Evolutionary conservation across 2,329 filamentous ascomycete genomes (phyloP), one percentile per base, ranked within the genome.

Genomic region (Blumeria graminis): DNA sequence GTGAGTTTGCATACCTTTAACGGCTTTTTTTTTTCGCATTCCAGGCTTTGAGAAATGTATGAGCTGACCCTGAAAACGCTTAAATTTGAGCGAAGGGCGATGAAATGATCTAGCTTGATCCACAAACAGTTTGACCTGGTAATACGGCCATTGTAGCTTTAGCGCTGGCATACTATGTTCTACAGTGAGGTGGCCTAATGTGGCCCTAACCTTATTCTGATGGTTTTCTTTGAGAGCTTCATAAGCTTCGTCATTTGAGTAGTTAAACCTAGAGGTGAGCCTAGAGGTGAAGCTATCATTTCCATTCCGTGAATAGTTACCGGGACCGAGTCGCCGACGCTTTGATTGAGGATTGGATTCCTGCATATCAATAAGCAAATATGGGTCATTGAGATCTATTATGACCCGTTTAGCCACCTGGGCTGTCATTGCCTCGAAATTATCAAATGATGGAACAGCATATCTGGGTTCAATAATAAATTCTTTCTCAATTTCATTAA

Each of bases 191-290:
- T 89, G 90, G 50, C 88, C 87, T 59, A 98, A 78, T 1, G 87
- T 94, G 55, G 88, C 92, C 62, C 92, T 81, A 59, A 98, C 86
- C 69, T 94, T 96, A 74, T 86, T 88, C 70, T 94, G 87, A 65
- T 94, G 89, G 65, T 95, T 96, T 68, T 94, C 88, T 69, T 96
- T 96, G 48, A 98, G 77, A 58, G 88, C 80, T 65, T 96, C 89
- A 67, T 98, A 98, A 1, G 89, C 89, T 58, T 92, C 84, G 65
- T 98, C 92, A 60, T 96, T 96, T 34, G 89, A 94, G 58, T 93
- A 85, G 66, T 96, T 96, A 74, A 94, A 98, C 45, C 90, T 82
- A 62, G 83, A 78, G 39, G 78, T 78, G 38, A 94, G 76, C 57
- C 86, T 81, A 56, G 82, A 84, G 3, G 81, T 80, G 45, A 87